A percentile compares a stretch with the other conserved stretches of the same genome.
These are phyloP conservation scores for Rosa rugosa DNA, from an alignment of 306 rosid genomes.

Conservation along the genomic window DNA sequence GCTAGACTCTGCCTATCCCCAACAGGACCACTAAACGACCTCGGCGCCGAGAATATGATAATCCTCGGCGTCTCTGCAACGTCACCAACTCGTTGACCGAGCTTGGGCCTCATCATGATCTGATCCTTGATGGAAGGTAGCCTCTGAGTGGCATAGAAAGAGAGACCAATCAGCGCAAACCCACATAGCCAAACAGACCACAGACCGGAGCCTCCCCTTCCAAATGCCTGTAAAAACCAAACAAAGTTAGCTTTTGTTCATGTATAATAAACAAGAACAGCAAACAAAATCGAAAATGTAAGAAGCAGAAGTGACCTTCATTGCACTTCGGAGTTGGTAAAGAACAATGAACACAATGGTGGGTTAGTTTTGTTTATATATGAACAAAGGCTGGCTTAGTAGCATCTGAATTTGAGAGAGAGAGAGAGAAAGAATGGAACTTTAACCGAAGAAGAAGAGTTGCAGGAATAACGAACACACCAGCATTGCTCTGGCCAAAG, in stretches of 20 bases:
- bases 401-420: not conserved
- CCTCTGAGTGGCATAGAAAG: slow-evolving; percentile 66
- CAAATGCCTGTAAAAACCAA: slow-evolving; percentile 45
- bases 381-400: slow-evolving; percentile 22
- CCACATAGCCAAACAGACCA: slow-evolving; percentile 90
- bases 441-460: slow-evolving; percentile 59
- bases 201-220: slow-evolving; percentile 52
- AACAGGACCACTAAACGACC: slow-evolving; percentile 54
- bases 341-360: slow-evolving; percentile 20
- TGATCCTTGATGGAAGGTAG: slow-evolving; percentile 53
- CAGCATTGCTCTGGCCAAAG: slow-evolving; percentile 25
- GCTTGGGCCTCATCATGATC: slow-evolving; percentile 20
- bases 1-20: slow-evolving; percentile 65
- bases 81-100: slow-evolving; percentile 13
- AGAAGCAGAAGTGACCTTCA: slow-evolving; percentile 57
- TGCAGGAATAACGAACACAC: slow-evolving; percentile 68
- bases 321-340: slow-evolving; percentile 27
- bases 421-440: slow-evolving; percentile 33
- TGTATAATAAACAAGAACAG: not conserved
- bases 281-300: not conserved
- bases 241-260: slow-evolving; percentile 20
- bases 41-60: slow-evolving; percentile 74
- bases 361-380: slow-evolving; percentile 16
- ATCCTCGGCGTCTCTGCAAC: slow-evolving; percentile 40
- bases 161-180: slow-evolving; percentile 53